A percentile compares a stretch with the other conserved stretches of the same genome.
phyloP scores from a whole-genome alignment of 2,329 filamentous ascomycete species.

The Mollisiaceae sp. region DNA sequence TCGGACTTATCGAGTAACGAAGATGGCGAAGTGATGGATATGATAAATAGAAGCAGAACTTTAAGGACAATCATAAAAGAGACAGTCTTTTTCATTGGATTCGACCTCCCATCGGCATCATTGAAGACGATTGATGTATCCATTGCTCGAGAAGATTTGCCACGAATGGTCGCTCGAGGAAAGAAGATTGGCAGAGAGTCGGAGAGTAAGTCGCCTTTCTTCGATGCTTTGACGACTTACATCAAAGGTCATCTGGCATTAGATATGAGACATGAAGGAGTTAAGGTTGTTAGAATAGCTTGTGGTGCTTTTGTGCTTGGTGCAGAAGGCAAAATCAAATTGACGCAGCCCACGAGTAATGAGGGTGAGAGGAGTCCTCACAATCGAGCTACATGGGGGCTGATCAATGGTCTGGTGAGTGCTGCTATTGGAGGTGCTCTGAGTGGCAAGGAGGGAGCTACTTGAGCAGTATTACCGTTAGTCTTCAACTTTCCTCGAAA shows the following conservation, averaged over 20 bases:
- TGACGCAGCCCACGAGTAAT: slow-evolving; percentile 35
- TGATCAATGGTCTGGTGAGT: slow-evolving; percentile 34
- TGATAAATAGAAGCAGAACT: slow-evolving; percentile 18
- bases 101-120: slow-evolving; percentile 35
- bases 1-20: slow-evolving; percentile 32
- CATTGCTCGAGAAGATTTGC: slow-evolving; percentile 48
- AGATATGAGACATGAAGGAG: slow-evolving; percentile 45
- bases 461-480: not conserved
- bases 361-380: slow-evolving; percentile 30
- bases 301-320: slow-evolving; percentile 49
- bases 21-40: slow-evolving; percentile 29
- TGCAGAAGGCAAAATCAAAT: slow-evolving; percentile 47
- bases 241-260: slow-evolving; percentile 48
- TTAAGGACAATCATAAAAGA: slow-evolving; percentile 38
- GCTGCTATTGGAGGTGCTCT: slow-evolving; percentile 29
- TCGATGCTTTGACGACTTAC: slow-evolving; percentile 46
- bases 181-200: slow-evolving; percentile 29
- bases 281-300: slow-evolving; percentile 48
- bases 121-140: slow-evolving; percentile 51
- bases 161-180: slow-evolving; percentile 37
- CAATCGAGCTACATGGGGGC: slow-evolving; percentile 30
- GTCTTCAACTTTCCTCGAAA: not conserved
- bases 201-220: slow-evolving; percentile 43
- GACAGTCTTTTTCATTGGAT: slow-evolving; percentile 37
- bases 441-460: not conserved